Evolutionary conservation across 139 green algal genomes (phyloP), one percentile per base, ranked within the genome.

Genomic region (Chlorella sp.): DNA sequence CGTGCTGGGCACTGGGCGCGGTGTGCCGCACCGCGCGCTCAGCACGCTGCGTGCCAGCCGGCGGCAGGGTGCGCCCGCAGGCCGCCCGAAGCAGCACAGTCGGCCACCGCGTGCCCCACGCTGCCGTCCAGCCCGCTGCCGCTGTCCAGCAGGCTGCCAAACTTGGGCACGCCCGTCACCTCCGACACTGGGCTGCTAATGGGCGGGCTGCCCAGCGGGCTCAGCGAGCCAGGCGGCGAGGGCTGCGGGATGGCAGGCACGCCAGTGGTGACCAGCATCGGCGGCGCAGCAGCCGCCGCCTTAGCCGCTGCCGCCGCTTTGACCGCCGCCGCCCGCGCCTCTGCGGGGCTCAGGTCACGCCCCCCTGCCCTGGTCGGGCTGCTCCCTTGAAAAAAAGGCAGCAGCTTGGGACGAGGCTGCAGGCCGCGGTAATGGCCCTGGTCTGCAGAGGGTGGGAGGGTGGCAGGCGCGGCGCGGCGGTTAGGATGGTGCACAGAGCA

Each of bases 371-470:
- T 51, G 3, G 11, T 9, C 38, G 3, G 70, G 20, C 41, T 28
- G 32, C 39, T 41, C 4, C 44, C 25, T 17, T 44, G n/a, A 64
- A 57, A 74, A n/a, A 64, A 47, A 7, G 63, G 78, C 39, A 26
- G 20, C 34, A 38, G 57, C 60, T 67, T 65, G 28, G 17, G 28
- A 0, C 36, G 76, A 38, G 57, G 76, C 34, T 51, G 30, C 76
- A 82, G 36, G 34, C 76, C 76, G 0, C 38, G 60, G 76, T 82
- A 82, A 2, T 60, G 60, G 12, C 76, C 76, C 60, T 82, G 76
- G 76, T 82, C 76, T 82, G 76, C 36, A 63, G 57, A 36, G 41
- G 17, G 39, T 18, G 28, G 71, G 18, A 72, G 76, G 0, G 55
- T 32, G 51, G 51, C 11, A 60, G 13, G 51, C 15, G 51, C 51